Evolutionary conservation across 495 filamentous ascomycete genomes (phyloP).

Genomic region (Lophium mytilinum): DNA sequence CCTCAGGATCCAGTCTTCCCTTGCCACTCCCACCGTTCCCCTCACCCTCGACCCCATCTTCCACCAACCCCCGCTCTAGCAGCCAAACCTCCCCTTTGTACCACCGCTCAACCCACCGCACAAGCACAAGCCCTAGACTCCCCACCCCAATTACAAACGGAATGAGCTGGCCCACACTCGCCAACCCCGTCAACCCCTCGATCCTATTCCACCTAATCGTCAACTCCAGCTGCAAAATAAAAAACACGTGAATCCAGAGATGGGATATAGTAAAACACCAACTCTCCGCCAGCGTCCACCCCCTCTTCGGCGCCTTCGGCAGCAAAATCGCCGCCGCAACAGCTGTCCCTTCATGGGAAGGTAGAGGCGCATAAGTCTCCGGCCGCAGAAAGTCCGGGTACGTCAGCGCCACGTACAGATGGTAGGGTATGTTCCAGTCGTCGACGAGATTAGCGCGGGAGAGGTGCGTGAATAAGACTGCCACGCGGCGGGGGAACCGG

Average conservation of each 20-base stretch:
- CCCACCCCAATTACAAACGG: slow-evolving; percentile 28
- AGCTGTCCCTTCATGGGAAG: neutral
- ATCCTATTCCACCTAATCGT: slow-evolving; percentile 27
- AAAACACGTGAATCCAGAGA: slow-evolving; percentile 7
- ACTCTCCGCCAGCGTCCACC: neutral
- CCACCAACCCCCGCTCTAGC: neutral
- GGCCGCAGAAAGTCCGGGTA: neutral
- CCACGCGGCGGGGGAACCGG: slow-evolving; percentile 2
- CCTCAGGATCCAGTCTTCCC: neutral
- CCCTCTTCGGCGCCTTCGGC: neutral
- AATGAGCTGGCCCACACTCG: slow-evolving; percentile 27
- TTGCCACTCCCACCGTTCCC: neutral
- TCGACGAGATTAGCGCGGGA: neutral
- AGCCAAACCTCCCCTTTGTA: neutral
- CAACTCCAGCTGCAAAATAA: slow-evolving; percentile 27
- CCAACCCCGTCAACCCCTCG: slow-evolving; percentile 17
- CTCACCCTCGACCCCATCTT: neutral
- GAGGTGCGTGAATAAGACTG: slow-evolving; percentile 4
- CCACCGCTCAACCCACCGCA: neutral
- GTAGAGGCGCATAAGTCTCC: neutral
- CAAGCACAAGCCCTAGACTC: slow-evolving; percentile 7
- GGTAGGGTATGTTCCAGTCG: slow-evolving; percentile 3
- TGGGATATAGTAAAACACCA: slow-evolving; percentile 4
- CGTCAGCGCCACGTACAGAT: neutral
- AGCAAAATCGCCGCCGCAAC: slow-evolving; percentile 1